Base-by-base conservation (phyloP, 148 eudicot genomes). In the Silene latifolia region DNA sequence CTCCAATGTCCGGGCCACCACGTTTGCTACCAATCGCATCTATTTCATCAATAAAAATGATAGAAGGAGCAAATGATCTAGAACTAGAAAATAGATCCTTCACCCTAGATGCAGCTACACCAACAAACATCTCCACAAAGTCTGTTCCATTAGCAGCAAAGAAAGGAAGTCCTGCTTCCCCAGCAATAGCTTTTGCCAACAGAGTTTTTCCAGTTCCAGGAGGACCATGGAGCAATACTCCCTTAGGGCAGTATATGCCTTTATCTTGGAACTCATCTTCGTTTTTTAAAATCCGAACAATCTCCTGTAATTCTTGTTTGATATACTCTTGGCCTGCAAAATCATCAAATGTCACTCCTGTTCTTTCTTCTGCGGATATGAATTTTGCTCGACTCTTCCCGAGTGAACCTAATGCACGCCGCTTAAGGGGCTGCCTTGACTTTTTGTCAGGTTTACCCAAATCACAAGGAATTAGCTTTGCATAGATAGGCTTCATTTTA, bases 151-250 rank as follows among this genome's bases (percentile, higher is more conserved):
- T 91, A 66, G 87, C 87, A 70, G 98, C 97, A 76, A 93, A 89
- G 76, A 93, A 93, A 13, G 98, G 98, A 82, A 93, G 91, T 35
- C 95, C 98, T 14, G 98, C 91, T 82, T 93, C 98, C 61, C 98
- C 98, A 80, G 98, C 98, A 78, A 91, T 93, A 71, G 98, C 97
- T 87, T 85, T 93, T 11, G 98, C 98, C 74, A 93, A 81, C 63
- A 93, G 89, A 60, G 98, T 93, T 87, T 93, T 93, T 39, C 98
- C 98, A 35, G 98, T 93, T 79, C 98, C 98, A 76, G 98, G 98
- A 74, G 98, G 98, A 8, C 98, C 98, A 76, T 91, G 93, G 57
- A 93, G 91, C 68, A 93, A 83, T 75, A 91, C 98, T 81, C 97
- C 98, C 79, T 88, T 93, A 3, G 98, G 98, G 83, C 98, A 93